Evolutionary conservation across 2,329 filamentous ascomycete species (phyloP), one percentile per base, ranked within the genome.

Genomic region (Cladosporium sp.): DNA sequence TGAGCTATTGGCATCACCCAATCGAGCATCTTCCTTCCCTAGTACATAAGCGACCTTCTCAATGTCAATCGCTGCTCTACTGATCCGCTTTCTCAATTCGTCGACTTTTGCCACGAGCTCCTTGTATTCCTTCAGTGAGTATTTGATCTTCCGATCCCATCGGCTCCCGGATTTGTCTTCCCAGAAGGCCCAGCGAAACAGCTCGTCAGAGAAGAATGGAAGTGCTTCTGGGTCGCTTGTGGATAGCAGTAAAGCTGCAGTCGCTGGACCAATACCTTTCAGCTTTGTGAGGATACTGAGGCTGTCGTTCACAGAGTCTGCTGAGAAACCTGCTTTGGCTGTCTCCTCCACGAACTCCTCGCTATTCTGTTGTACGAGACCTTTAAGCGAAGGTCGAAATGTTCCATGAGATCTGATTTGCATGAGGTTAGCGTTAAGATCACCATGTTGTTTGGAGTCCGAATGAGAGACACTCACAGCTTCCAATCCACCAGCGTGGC

Each of bases 201-300:
- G 76, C 68, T 93, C 88, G 62, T 95, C 89, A 2, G 84, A 86
- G 69, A 92, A 92, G 73, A 92, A 92, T 1, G 87, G 78, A 43
- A 84, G 74, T 11, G 70, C 68, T 0, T 73, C 66, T 0, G 84
- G 77, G 53, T 83, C 77, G 56, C 83, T 78, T 4, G 86, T 80
- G 4, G 84, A 79, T 2, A 93, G 75, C 1, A 92, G 70, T 27
- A 93, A 77, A 1, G 86, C 88, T 0, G 86, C 88, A 1, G 88
- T 92, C 7, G 88, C 88, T 1, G 88, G 87, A 0, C 88, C 88
- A 54, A 95, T 81, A 29, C 88, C 88, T 56, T 76, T 84, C n/a
- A 93, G 72, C 50, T 74, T 74, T 1, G 74, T 75, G 9, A 91
- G 72, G 1, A 70, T 68, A 3, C 74, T 73, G 6, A 88, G 63